phyloP scores from a whole-genome alignment of 1,284 basidiomycete genomes.

The Fomitopsis betulina region DNA sequence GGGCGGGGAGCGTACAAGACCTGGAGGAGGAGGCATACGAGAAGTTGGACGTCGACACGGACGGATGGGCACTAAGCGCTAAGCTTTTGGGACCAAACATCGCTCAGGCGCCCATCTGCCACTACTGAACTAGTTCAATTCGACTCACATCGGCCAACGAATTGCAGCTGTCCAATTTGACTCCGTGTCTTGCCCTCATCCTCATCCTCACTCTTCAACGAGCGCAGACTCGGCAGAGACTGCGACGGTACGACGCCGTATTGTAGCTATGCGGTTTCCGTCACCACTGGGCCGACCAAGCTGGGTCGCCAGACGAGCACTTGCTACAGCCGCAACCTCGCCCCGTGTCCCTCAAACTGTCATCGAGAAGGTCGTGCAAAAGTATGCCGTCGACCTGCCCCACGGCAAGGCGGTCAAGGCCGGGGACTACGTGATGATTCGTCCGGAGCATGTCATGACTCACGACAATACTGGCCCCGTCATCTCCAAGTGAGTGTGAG shows the following conservation, averaged over 20 bases:
- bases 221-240: background rate
- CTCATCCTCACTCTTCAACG: too few relatives aligned
- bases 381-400: conserved; percentile 88
- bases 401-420: conserved; percentile 77
- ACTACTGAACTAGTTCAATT: background rate
- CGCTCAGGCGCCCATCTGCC: background rate
- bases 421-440: conserved; percentile 99
- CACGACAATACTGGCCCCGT: conserved; percentile 99
- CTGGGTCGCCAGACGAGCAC: conserved; percentile 17
- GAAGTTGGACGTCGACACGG: too few relatives aligned
- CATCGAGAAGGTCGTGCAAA: conserved; percentile 98
- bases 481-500: conserved; percentile 77
- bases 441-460: conserved; percentile 96
- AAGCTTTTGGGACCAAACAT: too few relatives aligned
- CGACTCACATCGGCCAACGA: background rate
- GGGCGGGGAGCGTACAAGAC: too few relatives aligned
- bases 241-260: background rate
- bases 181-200: background rate
- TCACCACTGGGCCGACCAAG: background rate
- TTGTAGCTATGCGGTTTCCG: conserved; percentile 1
- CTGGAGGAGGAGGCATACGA: too few relatives aligned
- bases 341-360: conserved; percentile 72
- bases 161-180: background rate
- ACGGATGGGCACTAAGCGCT: too few relatives aligned
- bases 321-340: conserved; percentile 32